A percentile compares a stretch with the other conserved stretches of the same genome.
These are phyloP conservation scores for Kuraishia molischiana DNA, from an alignment of 805 yeast genomes.

Conservation along the genomic window DNA sequence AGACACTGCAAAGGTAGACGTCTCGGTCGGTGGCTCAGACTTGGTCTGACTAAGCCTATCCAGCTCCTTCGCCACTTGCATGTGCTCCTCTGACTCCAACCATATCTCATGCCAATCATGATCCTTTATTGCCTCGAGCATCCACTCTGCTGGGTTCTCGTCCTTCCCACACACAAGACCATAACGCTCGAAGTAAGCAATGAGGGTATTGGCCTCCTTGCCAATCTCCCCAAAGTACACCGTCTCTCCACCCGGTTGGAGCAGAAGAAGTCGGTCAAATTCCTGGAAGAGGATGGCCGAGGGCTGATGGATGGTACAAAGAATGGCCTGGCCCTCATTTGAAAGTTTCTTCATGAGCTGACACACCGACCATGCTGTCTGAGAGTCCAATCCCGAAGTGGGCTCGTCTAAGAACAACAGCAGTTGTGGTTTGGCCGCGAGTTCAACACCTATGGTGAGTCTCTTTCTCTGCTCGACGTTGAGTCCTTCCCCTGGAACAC, in stretches of 20 bases:
- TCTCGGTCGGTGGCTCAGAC: too few species aligned
- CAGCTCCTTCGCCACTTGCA: background rate
- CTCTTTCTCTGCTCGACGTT: constrained; percentile 63
- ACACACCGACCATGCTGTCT: constrained; percentile 63
- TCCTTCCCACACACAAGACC: constrained; percentile 54
- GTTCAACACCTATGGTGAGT: constrained; percentile 61
- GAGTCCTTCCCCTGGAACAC: constrained; percentile 64
- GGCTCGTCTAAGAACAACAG: constrained; percentile 63
- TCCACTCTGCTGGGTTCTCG: constrained; percentile 75
- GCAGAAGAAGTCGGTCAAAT: constrained; percentile 56
- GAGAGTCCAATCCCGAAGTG: constrained; percentile 65
- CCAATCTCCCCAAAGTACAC: constrained; percentile 82
- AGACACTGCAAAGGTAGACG: constrained; percentile 36
- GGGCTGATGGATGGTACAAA: constrained; percentile 75
- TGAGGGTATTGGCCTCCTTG: constrained; percentile 44
- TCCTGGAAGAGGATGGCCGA: constrained; percentile 60
- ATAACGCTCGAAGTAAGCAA: constrained; percentile 49
- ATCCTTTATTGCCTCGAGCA: constrained; percentile 62
- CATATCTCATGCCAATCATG: constrained; percentile 64
- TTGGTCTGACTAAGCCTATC: too few species aligned
- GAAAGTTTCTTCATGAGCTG: constrained; percentile 59
- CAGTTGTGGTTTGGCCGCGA: constrained; percentile 59
- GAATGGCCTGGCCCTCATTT: constrained; percentile 62
- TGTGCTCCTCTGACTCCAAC: constrained; percentile 41
- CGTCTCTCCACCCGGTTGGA: constrained; percentile 70